Evolutionary conservation across 768 basidiomycete species (phyloP).

Genomic region (Coprinopsis sp.): DNA sequence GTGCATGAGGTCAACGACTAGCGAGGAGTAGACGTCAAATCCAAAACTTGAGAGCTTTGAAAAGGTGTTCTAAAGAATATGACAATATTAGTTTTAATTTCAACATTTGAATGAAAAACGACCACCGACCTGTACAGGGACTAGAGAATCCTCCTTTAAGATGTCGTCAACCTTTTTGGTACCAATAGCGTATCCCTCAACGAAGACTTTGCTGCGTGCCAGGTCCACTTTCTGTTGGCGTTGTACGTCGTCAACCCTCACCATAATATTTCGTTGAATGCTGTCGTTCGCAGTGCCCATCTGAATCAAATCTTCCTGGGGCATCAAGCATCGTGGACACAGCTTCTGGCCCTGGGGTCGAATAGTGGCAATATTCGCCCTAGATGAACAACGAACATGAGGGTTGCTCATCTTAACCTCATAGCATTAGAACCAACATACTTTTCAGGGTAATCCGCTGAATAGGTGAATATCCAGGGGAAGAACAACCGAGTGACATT

Average conservation of each 20-base stretch:
- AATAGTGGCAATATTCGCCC: neutral
- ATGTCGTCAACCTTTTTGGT: neutral
- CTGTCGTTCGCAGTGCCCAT: neutral
- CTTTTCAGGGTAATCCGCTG: neutral
- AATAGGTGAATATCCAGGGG: neutral
- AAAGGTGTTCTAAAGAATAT: neutral
- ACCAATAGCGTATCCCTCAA: neutral
- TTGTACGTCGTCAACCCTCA: neutral
- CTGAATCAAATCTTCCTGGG: neutral
- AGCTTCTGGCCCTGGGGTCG: neutral
- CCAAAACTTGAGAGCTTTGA: neutral
- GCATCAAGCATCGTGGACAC: neutral
- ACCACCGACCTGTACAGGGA: neutral
- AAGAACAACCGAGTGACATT: constrained; percentile 41
- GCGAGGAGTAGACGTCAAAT: neutral
- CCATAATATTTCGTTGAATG: neutral
- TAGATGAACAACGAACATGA: neutral
- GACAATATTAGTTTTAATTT: neutral
- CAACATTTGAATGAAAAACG: neutral
- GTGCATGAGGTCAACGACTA: neutral
- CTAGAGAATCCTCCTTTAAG: too few species aligned
- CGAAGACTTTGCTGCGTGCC: neutral
- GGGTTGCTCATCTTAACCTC: neutral
- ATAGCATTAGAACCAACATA: neutral
- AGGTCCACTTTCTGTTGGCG: neutral